Conservation (phyloP, 73 alveolate genomes). For the Blepharisma japonicum region DNA sequence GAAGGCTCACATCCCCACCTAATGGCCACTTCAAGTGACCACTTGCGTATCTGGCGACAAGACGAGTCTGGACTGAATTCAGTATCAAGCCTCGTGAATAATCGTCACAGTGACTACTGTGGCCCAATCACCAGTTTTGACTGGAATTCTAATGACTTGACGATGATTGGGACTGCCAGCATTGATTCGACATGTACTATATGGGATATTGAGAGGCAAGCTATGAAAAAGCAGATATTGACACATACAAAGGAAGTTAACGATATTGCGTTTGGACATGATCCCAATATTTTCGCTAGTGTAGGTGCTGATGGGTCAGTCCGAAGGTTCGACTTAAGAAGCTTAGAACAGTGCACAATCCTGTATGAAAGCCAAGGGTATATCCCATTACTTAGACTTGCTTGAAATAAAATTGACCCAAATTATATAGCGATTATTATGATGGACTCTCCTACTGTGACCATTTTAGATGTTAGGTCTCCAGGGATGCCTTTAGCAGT, state of each 20-base stretch:
- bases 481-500: slow-evolving; percentile 88
- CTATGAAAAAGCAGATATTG: slow-evolving; percentile 89
- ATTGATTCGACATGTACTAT: slow-evolving; percentile 98
- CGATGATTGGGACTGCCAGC: slow-evolving; percentile 91
- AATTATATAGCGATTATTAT: slow-evolving; percentile 90
- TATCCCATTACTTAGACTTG: slow-evolving; percentile 71
- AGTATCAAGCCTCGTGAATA: slow-evolving; percentile 47
- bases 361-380: slow-evolving; percentile 83
- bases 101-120: slow-evolving; percentile 47
- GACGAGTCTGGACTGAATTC: no score
- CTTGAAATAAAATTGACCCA: slow-evolving; percentile 89
- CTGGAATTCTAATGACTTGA: slow-evolving; percentile 87
- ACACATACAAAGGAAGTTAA: slow-evolving; percentile 98
- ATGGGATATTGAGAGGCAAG: slow-evolving; percentile 92
- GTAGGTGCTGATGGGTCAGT: slow-evolving; percentile 98
- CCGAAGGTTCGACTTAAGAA: slow-evolving; percentile 82
- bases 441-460: slow-evolving; percentile 80
- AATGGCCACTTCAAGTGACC: slow-evolving; percentile 80
- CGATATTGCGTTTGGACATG: slow-evolving; percentile 89
- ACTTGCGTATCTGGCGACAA: slow-evolving; percentile 55
- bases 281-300: slow-evolving; percentile 84
- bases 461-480: slow-evolving; percentile 80
- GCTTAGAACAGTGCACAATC: slow-evolving; percentile 90
- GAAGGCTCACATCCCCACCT: slow-evolving; percentile 38
- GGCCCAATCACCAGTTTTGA: slow-evolving; percentile 97